Conservation (phyloP, 2,329 filamentous ascomycete genomes). For the Pseudogymnoascus sp. region DNA sequence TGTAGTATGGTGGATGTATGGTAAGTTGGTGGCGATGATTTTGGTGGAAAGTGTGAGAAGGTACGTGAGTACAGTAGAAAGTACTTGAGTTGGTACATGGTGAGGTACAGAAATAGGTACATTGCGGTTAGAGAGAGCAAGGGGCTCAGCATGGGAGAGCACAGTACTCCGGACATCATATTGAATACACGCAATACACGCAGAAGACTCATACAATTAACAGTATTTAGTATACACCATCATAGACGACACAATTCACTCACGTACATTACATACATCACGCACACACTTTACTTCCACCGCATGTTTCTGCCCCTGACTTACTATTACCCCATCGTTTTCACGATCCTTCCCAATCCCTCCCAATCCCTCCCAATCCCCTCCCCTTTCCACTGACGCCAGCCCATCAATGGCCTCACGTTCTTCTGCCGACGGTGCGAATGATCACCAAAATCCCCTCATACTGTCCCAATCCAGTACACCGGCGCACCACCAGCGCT, state of each 20-base stretch:
- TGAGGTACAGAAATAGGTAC: not conserved
- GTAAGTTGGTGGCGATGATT: not conserved
- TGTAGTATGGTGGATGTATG: not conserved
- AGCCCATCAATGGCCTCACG: not conserved
- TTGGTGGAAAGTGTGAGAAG: not conserved
- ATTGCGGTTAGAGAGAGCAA: not conserved
- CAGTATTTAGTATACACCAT: too few relatives aligned
- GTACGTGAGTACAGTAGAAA: not conserved
- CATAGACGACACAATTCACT: too few relatives aligned
- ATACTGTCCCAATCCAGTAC: not conserved
- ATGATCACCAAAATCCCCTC: not conserved
- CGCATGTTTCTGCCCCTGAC: not conserved
- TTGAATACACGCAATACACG: not conserved
- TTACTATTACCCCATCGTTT: not conserved
- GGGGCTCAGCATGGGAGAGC: too few relatives aligned
- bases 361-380: too few relatives aligned
- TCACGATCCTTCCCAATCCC: not conserved
- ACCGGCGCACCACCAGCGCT: not conserved
- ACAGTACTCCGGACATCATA: not conserved
- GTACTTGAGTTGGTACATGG: not conserved
- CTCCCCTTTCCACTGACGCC: not conserved
- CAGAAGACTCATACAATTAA: too few relatives aligned
- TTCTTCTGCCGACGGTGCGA: not conserved
- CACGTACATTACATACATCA: too few relatives aligned
- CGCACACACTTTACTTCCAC: not conserved